Percentiles rank a stretch among this genome's conserved stretches.
Evolutionary conservation across 2,329 filamentous ascomycete genomes (phyloP).

Genomic region (Leptographium lundbergii): DNA sequence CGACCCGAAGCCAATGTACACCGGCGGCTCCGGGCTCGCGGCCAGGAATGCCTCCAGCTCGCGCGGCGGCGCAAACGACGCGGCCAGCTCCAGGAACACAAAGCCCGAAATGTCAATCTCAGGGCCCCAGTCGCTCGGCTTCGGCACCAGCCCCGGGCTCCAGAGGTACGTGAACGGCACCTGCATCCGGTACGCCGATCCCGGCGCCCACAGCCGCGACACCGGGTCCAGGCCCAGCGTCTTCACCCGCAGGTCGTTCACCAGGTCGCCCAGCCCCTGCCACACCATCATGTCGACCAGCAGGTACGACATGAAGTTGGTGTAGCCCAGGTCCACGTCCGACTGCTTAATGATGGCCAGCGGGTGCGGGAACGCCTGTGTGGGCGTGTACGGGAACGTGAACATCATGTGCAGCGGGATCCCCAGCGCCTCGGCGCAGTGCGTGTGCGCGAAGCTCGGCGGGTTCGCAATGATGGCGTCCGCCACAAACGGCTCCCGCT

Average conservation of each 20-base stretch:
- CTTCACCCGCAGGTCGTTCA: conserved; percentile 60
- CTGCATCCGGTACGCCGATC: conserved; percentile 57
- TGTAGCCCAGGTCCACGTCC: conserved; percentile 59
- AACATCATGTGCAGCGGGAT: conserved; percentile 80
- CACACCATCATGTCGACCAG: conserved; percentile 80
- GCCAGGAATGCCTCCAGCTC: conserved; percentile 43
- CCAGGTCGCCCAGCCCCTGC: conserved; percentile 73
- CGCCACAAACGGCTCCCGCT: conserved; percentile 49
- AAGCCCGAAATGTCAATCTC: conserved; percentile 67
- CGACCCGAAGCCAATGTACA: conserved; percentile 67
- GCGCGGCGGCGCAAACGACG: conserved; percentile 44
- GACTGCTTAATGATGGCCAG: conserved; percentile 61
- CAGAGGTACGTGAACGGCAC: conserved; percentile 67
- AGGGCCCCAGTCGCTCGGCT: conserved; percentile 54
- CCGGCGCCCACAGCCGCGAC: conserved; percentile 65
- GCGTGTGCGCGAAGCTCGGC: conserved; percentile 63
- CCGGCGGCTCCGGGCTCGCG: conserved; percentile 42
- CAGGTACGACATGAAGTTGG: conserved; percentile 71
- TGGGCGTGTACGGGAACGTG: conserved; percentile 71
- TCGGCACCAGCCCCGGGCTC: conserved; percentile 53
- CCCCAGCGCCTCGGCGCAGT: conserved; percentile 67
- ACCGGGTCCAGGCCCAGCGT: conserved; percentile 61
- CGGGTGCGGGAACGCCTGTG: conserved; percentile 63
- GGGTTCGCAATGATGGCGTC: conserved; percentile 82
- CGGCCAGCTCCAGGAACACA: conserved; percentile 60